These are phyloP conservation scores for Kitagawia praeruptora DNA, from an alignment of 129 eudicot species.

Conservation along the genomic window DNA sequence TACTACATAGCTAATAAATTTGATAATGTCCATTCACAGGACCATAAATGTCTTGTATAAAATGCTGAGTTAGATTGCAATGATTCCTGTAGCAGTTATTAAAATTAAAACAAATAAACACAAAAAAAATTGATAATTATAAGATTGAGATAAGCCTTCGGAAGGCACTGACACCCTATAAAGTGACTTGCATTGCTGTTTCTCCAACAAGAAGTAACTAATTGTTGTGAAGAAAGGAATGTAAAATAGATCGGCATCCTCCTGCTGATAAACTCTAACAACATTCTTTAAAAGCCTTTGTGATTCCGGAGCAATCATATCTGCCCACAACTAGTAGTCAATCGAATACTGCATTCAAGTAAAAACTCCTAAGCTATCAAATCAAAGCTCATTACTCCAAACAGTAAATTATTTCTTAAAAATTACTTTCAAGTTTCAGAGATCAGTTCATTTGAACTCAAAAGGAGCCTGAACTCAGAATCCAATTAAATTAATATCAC, in stretches of 20 bases:
- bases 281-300: constrained; percentile 69
- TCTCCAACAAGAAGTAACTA: constrained; percentile 92
- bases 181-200: constrained; percentile 97
- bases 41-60: not conserved
- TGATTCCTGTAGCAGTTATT: not conserved
- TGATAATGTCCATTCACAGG: not conserved
- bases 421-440: not conserved
- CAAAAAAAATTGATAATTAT: not conserved
- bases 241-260: constrained; percentile 92
- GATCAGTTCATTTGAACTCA: too few relatives aligned
- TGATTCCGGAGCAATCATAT: constrained; percentile 78
- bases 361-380: not conserved
- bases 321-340: constrained; percentile 96
- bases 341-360: constrained; percentile 69
- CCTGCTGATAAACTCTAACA: constrained; percentile 61
- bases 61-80: not conserved
- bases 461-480: not conserved
- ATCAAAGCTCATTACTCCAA: not conserved
- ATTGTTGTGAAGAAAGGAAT: constrained; percentile 96
- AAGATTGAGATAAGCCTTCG: constrained; percentile 6
- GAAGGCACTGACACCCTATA: constrained; percentile 99
- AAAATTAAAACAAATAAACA: not conserved
- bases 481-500: not conserved
- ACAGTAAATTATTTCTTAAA: not conserved
- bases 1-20: not conserved